Conservation (phyloP, 371 early-diverging fungal genomes). For the Mortierella sp. region DNA sequence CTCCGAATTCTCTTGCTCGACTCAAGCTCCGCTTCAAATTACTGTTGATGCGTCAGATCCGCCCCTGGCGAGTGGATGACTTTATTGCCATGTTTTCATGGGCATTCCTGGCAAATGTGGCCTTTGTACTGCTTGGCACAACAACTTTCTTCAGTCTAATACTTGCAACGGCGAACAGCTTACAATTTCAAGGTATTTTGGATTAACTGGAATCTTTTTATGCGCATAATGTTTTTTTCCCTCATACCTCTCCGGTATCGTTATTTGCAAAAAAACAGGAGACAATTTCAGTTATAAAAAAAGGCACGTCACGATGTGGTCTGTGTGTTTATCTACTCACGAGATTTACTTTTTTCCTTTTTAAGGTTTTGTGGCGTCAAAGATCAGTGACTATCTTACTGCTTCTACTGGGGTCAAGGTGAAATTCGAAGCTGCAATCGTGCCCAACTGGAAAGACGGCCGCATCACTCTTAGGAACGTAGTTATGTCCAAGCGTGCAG, state of each 20-base stretch:
- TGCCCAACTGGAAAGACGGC: conserved; percentile 94
- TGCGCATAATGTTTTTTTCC: conserved; percentile 1
- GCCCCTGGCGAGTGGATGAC: conserved; percentile 91
- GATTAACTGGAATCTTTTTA: neutral
- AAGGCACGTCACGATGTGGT: conserved; percentile 31
- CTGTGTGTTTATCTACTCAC: conserved; percentile 29
- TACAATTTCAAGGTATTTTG: conserved; percentile 87
- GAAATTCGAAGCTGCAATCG: conserved; percentile 90
- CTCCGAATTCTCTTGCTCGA: conserved; percentile 55
- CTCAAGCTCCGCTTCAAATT: conserved; percentile 70
- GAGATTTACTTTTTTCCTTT: neutral
- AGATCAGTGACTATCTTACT: conserved; percentile 84
- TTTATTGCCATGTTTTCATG: conserved; percentile 91
- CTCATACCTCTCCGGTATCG: neutral
- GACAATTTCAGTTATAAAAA: neutral
- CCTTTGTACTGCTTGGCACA: conserved; percentile 90
- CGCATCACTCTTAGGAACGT: conserved; percentile 91
- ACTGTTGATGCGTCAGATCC: conserved; percentile 73
- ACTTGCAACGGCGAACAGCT: conserved; percentile 85
- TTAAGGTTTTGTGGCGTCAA: conserved; percentile 84
- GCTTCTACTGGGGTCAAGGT: conserved; percentile 88
- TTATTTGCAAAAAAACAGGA: conserved; percentile 7
- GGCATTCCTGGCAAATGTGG: conserved; percentile 88
- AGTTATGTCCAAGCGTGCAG: conserved; percentile 53
- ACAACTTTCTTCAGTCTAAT: conserved; percentile 91